phyloP scores from a whole-genome alignment of 306 rosid genomes.

The Betula pendula region DNA sequence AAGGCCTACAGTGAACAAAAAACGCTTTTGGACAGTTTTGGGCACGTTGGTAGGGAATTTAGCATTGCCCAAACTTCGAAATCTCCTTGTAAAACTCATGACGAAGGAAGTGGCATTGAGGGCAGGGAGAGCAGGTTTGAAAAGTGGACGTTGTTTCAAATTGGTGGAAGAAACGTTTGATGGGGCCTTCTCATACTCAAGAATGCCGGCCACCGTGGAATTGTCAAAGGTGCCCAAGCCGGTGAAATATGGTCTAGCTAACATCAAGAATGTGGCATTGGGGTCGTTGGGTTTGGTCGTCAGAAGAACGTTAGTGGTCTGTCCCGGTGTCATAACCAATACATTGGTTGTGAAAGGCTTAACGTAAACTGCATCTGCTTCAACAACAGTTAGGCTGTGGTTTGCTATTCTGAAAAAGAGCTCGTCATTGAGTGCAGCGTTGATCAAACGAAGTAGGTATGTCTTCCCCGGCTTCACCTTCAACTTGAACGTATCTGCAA shows the following conservation, averaged over 20 bases:
- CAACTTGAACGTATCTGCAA: background rate
- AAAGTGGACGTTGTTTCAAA: conserved; percentile 16
- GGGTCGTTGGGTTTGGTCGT: conserved; percentile 47
- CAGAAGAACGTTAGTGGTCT: conserved; percentile 63
- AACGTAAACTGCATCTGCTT: conserved; percentile 67
- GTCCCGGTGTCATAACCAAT: conserved; percentile 59
- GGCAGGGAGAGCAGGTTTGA: conserved; percentile 51
- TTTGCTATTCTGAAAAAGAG: conserved; percentile 78
- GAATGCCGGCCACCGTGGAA: conserved; percentile 67
- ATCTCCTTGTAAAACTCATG: conserved; percentile 41
- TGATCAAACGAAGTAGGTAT: background rate
- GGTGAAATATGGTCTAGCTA: conserved; percentile 71
- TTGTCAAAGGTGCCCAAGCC: conserved; percentile 71
- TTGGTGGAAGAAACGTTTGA: no score
- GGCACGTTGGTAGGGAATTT: conserved; percentile 70
- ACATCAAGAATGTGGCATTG: conserved; percentile 60
- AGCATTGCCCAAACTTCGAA: conserved; percentile 50
- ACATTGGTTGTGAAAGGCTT: conserved; percentile 53
- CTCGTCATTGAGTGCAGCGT: background rate
- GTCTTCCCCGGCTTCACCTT: conserved; percentile 4
- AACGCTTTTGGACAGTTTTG: conserved; percentile 38
- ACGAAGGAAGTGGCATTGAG: conserved; percentile 53
- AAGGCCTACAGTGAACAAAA: conserved; percentile 64
- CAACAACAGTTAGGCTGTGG: conserved; percentile 55
- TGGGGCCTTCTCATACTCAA: conserved; percentile 59